Percentiles rank a stretch among this genome's conserved stretches.
Conservation (phyloP, 805 yeast species). For the Scheffersomyces spartinae region DNA sequence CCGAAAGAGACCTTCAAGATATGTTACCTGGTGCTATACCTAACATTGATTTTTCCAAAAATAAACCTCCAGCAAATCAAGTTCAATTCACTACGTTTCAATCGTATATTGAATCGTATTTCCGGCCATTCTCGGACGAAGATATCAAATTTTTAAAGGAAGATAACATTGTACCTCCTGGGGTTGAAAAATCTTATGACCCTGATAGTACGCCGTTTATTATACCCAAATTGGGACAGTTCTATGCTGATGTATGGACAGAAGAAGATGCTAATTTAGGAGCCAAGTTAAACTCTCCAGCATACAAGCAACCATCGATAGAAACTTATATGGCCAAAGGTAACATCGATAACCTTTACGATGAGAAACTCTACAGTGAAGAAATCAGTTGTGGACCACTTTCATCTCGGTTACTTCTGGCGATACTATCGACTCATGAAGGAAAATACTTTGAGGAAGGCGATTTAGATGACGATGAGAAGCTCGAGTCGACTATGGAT, state of each 20-base stretch:
- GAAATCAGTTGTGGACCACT: conserved; percentile 85
- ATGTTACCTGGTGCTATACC: conserved; percentile 85
- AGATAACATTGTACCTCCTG: conserved; percentile 44
- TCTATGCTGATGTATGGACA: conserved; percentile 77
- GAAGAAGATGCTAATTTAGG: conserved; percentile 55
- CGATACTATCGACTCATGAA: conserved; percentile 36
- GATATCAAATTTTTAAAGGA: conserved; percentile 66
- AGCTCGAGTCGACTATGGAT: conserved; percentile 10
- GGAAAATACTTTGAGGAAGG: conserved; percentile 12
- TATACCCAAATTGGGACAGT: conserved; percentile 78
- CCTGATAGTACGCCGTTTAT: conserved; percentile 59
- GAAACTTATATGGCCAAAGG: conserved; percentile 45
- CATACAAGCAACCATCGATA: conserved; percentile 27
- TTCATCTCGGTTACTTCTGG: conserved; percentile 72
- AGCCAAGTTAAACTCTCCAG: conserved; percentile 35
- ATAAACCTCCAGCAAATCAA: conserved; percentile 71
- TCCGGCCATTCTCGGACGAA: conserved; percentile 66
- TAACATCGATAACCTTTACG: conserved; percentile 43
- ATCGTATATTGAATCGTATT: conserved; percentile 75
- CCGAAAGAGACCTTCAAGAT: conserved; percentile 61
- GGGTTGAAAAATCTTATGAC: conserved; percentile 40
- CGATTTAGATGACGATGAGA: conserved; percentile 13
- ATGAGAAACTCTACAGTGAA: conserved; percentile 57
- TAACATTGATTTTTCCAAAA: conserved; percentile 70
- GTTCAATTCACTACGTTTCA: conserved; percentile 86